phyloP scores from a whole-genome alignment of 805 yeast species.

The Schizosaccharomyces lindneri region DNA sequence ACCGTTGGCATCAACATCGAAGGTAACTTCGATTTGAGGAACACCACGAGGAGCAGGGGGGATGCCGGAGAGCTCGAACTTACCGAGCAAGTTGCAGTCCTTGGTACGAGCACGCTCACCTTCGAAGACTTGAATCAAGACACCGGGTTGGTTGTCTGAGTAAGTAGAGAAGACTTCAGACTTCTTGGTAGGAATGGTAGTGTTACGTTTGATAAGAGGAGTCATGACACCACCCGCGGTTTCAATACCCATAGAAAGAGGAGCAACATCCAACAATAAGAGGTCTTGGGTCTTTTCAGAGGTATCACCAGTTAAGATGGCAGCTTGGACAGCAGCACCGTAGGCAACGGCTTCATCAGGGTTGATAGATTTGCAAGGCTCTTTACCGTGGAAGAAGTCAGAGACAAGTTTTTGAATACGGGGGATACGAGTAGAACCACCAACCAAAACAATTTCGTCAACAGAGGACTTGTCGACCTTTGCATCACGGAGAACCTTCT shows the following conservation, averaged over 20 bases:
- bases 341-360: constrained; percentile 98
- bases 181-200: constrained; percentile 92
- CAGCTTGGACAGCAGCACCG: constrained; percentile 98
- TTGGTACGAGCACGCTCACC: constrained; percentile 95
- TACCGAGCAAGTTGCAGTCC: constrained; percentile 91
- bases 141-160: constrained; percentile 98
- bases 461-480: constrained; percentile 74
- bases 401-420: constrained; percentile 85
- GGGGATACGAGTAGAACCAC: constrained; percentile 97
- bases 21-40: constrained; percentile 93
- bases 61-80: constrained; percentile 85
- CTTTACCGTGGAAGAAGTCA: constrained; percentile 92
- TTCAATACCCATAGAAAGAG: constrained; percentile 91
- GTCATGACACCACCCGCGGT: constrained; percentile 99
- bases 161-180: constrained; percentile 90
- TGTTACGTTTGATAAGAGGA: constrained; percentile 92
- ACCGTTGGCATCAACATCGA: constrained; percentile 93
- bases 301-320: constrained; percentile 85
- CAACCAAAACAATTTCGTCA: constrained; percentile 80
- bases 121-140: constrained; percentile 84
- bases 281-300: constrained; percentile 90
- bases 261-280: constrained; percentile 86
- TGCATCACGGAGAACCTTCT: constrained; percentile 77
- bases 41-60: constrained; percentile 99
- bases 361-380: constrained; percentile 86